Base-by-base conservation (phyloP, 2,329 filamentous ascomycete genomes). In the Penicillium sp. region DNA sequence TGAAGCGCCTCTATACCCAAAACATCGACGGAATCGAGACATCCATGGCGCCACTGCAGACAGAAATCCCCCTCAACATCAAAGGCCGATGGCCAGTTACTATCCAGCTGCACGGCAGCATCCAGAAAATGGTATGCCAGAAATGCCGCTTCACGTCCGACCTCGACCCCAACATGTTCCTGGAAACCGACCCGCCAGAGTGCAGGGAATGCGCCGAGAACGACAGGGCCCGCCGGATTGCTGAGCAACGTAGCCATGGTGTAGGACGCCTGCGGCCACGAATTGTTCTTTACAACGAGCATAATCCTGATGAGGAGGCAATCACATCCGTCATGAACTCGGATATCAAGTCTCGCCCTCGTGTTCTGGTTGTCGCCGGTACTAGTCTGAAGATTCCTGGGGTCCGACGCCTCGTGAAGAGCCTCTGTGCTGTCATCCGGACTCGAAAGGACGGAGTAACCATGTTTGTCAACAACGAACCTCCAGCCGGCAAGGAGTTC, bases 1-100 rank as follows among this genome's bases (percentile, higher is more conserved):
- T 99, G 24, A 80, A 97, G 70, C 90, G 95, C 44, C 83, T 99
- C 7, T 99, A 99, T 74, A 93, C 91, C 3, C 95, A 99, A 71
- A 99, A 99, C 66, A 93, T 99, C 33, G 95, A 99, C 76, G 91
- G 93, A 57, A 90, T 99, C 63, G 95, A 99, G 68, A 95, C 91
- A 0, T 85, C 86, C 8, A 83, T 99, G 74, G 80, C 86, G 47
- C 93, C 93, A 3, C 80, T 99, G 9, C 82, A 84, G 26, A 98
- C 95, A 0, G 83, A 84, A 51, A 87, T 96, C 1, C 95, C 95
- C 1, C 81, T 99, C 13, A 88, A 88, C 59, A 82, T 85, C 63
- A 96, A 95, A 71, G 92, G 87, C 0, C 93, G 93, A 16, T 99
- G 95, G 95, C 95, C 95, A 3, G 87, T 86, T 63, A 96, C 95